Evolutionary conservation across 306 rosid genomes (phyloP).

Genomic region (Dryas drummondii): DNA sequence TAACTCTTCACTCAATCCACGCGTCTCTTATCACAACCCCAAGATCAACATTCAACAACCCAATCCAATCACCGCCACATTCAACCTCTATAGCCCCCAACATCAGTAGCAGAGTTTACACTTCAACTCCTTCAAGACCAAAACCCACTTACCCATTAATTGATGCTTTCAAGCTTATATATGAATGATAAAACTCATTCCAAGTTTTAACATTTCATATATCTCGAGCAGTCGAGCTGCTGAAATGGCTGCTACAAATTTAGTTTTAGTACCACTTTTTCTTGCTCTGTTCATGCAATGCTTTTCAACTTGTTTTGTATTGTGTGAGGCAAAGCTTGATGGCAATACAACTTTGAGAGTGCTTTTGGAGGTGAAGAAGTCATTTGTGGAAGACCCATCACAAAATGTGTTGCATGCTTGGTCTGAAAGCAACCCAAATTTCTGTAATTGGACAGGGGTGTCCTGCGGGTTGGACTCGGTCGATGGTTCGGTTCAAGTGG

Average conservation of each 20-base stretch:
- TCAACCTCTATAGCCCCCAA: no score
- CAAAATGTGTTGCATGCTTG: slow-evolving; percentile 60
- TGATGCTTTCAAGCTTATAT: not conserved
- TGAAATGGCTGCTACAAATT: slow-evolving; percentile 1
- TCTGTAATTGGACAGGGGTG: slow-evolving; percentile 79
- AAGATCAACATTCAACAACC: slow-evolving; percentile 11
- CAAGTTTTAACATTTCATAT: not conserved
- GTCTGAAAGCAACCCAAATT: slow-evolving; percentile 52
- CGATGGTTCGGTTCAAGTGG: slow-evolving; percentile 40
- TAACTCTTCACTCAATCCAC: no score
- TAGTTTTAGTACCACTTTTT: slow-evolving; percentile 12
- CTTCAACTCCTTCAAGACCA: not conserved
- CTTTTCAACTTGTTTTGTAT: slow-evolving; percentile 25
- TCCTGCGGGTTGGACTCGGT: slow-evolving; percentile 51
- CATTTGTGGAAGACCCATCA: slow-evolving; percentile 57
- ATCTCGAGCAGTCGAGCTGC: not conserved
- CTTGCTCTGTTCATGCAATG: slow-evolving; percentile 20
- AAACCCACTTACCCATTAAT: not conserved
- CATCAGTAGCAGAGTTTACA: no score
- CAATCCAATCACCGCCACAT: slow-evolving; percentile 15
- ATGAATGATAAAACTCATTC: not conserved
- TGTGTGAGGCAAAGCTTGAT: slow-evolving; percentile 35
- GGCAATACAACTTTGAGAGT: slow-evolving; percentile 40
- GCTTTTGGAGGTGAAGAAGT: slow-evolving; percentile 71
- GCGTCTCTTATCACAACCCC: slow-evolving; percentile 14